Base-by-base conservation (phyloP, 2,329 filamentous ascomycete species). In the Xylariaceae sp. region DNA sequence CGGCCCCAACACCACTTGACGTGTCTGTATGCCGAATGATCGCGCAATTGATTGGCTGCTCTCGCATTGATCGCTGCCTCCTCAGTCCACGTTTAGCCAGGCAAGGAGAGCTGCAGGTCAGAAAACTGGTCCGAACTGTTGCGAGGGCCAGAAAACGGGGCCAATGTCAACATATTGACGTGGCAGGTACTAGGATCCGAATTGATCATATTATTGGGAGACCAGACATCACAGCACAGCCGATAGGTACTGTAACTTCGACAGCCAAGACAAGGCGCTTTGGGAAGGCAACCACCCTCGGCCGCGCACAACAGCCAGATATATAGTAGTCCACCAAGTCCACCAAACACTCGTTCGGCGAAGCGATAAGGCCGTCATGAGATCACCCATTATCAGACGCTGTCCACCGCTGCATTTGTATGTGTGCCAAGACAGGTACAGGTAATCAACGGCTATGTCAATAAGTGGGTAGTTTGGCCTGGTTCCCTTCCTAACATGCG, bases 31-130 rank as follows among this genome's bases (percentile, higher is more conserved):
- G 50, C 47, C 42, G 48, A 47, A 42, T 34, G 53, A 55, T 44
- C 47, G 19, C 45, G 18, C 44, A 42, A 34, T 36, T 54, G 55
- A 61, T 60, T 61, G 59, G 59, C 33, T 19, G 47, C 36, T 39
- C 33, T 28, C n/a, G 38, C 49, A 48, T 55, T 19, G 42, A 56
- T 55, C 50, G 31, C 16, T 47, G 46, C 41, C 44, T 44, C 43
- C 50, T 47, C 54, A 56, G 47, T 50, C 57, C 48, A 42, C n/a
- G 55, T 58, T 58, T 28, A 50, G 57, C 40, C 42, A 60, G 42
- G 44, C 47, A 53, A 51, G 56, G 57, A 57, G 58, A 57, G 57
- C 56, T 55, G 56, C 58, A 54, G 54, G 56, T 44, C 54, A 46
- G 51, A 45, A 50, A 51, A 51, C 50, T 55, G 54, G 54, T 34